These are phyloP conservation scores for Collariella sp. DNA, from an alignment of 495 filamentous ascomycete species.

Conservation along the genomic window DNA sequence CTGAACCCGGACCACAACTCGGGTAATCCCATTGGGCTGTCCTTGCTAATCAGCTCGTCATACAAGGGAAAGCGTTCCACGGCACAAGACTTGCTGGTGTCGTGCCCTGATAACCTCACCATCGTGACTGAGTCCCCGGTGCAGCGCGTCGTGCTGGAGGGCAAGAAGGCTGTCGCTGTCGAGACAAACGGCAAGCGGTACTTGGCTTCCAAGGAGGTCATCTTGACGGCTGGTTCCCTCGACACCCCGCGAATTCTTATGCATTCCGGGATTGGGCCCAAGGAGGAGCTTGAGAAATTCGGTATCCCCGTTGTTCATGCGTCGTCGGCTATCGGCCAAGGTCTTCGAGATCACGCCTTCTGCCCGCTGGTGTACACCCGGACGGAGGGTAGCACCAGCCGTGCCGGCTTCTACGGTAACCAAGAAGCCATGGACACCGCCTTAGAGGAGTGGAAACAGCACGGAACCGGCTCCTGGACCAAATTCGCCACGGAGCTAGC, in stretches of 20 bases:
- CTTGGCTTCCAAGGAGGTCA: slow-evolving; percentile 48
- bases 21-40: slow-evolving; percentile 53
- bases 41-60: slow-evolving; percentile 40
- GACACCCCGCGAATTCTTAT: slow-evolving; percentile 54
- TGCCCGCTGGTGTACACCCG: slow-evolving; percentile 22
- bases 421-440: slow-evolving; percentile 34
- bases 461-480: slow-evolving; percentile 41
- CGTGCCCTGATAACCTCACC: slow-evolving; percentile 42
- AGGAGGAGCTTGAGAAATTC: slow-evolving; percentile 41
- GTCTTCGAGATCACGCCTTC: slow-evolving; percentile 47
- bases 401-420: slow-evolving; percentile 25
- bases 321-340: slow-evolving; percentile 45
- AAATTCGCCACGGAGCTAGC: slow-evolving; percentile 33
- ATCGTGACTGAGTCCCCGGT: slow-evolving; percentile 43
- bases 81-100: slow-evolving; percentile 40
- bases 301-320: slow-evolving; percentile 44
- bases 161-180: slow-evolving; percentile 45
- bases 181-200: slow-evolving; percentile 31
- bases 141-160: slow-evolving; percentile 43
- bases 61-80: slow-evolving; percentile 44
- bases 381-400: slow-evolving; percentile 22
- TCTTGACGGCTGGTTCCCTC: slow-evolving; percentile 50
- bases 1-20: slow-evolving; percentile 51
- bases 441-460: slow-evolving; percentile 39
- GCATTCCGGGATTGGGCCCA: slow-evolving; percentile 56